Evolutionary conservation across 495 filamentous ascomycete genomes (phyloP), one percentile per base, ranked within the genome.

Genomic region (Cercophora scortea): DNA sequence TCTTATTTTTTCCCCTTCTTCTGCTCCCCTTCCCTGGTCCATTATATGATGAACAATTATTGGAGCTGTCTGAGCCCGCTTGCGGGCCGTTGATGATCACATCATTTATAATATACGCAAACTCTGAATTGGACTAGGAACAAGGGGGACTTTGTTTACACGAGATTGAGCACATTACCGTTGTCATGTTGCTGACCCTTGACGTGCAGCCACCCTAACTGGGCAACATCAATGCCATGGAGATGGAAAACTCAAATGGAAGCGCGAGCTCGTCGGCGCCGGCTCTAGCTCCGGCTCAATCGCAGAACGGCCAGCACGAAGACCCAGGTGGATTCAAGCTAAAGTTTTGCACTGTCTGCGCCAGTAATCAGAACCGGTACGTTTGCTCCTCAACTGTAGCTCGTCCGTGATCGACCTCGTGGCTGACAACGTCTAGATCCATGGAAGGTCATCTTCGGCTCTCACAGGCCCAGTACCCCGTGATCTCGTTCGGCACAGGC

Each of bases 371-470:
- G 60, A 96, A 97, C 63, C 83, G 91, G 80, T 95, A 75, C 10
- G 47, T 32, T 13, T 41, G 8, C 6, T 4, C 17, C 33, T 8
- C 12, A 2, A 6, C 34, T 40, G 32, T 17, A 11, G 32, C 34
- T 41, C 8, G 8, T 1, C 8, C 9, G 59, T 7, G 43, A 3
- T 33, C 47, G 6, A 36, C n/a, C 9, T 11, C 40, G 33, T 19
- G 18, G 49, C 50, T 57, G 34, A 58, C 53, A 48, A 33, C 12
- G 6, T 6, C 35, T 55, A 90, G 88, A 70, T 89, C 90, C 6
- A 98, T 98, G 93, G 93, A 98, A 79, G 91, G 90, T 10, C 94
- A 99, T 70, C 83, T 95, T 17, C 86, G 86, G 34, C 84, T 99
- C 32, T 84, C 94, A 8, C 74, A 84, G 45, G 86, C 89, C 25